phyloP scores from a whole-genome alignment of 2,329 filamentous ascomycete genomes.

The Passalora sequoiae region DNA sequence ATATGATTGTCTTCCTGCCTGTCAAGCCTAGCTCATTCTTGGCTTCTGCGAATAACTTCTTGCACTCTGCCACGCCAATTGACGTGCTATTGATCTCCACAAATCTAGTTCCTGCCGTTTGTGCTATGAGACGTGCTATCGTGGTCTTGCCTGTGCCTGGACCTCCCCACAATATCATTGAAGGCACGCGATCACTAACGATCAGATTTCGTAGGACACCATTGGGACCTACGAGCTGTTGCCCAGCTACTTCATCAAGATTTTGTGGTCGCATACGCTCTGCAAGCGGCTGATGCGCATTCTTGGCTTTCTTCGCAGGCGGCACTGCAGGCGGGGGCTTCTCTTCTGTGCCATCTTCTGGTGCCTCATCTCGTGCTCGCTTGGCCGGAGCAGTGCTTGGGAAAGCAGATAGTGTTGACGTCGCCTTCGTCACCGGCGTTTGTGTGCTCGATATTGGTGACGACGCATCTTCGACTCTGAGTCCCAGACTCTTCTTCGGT shows the following conservation, averaged over 20 bases:
- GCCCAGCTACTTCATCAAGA: slow-evolving; percentile 82
- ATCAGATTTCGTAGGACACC: slow-evolving; percentile 86
- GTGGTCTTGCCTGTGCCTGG: slow-evolving; percentile 83
- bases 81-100: slow-evolving; percentile 94
- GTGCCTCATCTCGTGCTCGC: slow-evolving; percentile 24
- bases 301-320: slow-evolving; percentile 62
- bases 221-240: slow-evolving; percentile 78
- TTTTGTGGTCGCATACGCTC: slow-evolving; percentile 86
- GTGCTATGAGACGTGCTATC: slow-evolving; percentile 84
- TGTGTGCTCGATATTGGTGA: slow-evolving; percentile 24
- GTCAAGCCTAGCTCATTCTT: slow-evolving; percentile 73
- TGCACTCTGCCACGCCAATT: slow-evolving; percentile 81
- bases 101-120: slow-evolving; percentile 75
- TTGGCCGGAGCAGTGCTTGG: slow-evolving; percentile 27
- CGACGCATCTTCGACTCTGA: slow-evolving; percentile 27
- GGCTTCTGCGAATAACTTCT: slow-evolving; percentile 84
- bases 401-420: slow-evolving; percentile 12
- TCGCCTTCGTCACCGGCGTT: slow-evolving; percentile 12
- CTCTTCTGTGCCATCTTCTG: slow-evolving; percentile 4
- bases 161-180: slow-evolving; percentile 89
- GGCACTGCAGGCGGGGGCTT: slow-evolving; percentile 36
- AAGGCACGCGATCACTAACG: slow-evolving; percentile 77
- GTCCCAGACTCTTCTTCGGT: slow-evolving; percentile 36
- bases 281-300: slow-evolving; percentile 70
- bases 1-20: slow-evolving; percentile 88